Evolutionary conservation across 1,139 yeast genomes (phyloP).

Genomic region (Candida sp.): DNA sequence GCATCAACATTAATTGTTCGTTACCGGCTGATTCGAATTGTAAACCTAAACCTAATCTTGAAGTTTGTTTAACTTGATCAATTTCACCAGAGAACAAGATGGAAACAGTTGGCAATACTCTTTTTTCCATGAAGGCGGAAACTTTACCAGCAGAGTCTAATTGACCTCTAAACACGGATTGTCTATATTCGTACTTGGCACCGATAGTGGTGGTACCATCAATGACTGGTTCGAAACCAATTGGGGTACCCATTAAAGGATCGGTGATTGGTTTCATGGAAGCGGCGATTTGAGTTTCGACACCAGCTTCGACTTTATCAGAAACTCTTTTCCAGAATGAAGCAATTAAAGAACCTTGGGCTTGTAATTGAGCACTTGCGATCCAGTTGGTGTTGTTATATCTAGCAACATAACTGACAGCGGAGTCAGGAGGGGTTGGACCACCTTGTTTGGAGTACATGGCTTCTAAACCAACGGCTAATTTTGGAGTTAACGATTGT

Average conservation of each 20-base stretch:
- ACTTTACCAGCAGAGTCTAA: constrained; percentile 91
- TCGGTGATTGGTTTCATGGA: constrained; percentile 77
- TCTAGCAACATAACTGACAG: constrained; percentile 88
- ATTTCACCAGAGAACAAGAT: constrained; percentile 86
- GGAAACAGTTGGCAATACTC: constrained; percentile 89
- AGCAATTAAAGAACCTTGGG: constrained; percentile 85
- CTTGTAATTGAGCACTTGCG: constrained; percentile 91
- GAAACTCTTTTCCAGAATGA: constrained; percentile 94
- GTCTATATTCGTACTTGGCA: constrained; percentile 98
- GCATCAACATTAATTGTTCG: constrained; percentile 75
- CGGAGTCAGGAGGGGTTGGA: constrained; percentile 84
- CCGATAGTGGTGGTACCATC: constrained; percentile 95
- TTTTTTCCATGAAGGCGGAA: constrained; percentile 86
- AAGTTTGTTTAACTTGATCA: constrained; percentile 82
- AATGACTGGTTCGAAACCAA: constrained; percentile 74
- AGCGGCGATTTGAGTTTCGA: constrained; percentile 85
- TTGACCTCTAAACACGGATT: constrained; percentile 94
- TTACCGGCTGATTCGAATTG: constrained; percentile 95
- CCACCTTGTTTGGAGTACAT: constrained; percentile 81
- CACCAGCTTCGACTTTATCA: constrained; percentile 94
- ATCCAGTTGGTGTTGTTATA: constrained; percentile 88
- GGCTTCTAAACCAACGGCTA: constrained; percentile 91
- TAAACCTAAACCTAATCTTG: constrained; percentile 89
- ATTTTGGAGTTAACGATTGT: constrained; percentile 81
- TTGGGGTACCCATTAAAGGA: constrained; percentile 78